A percentile compares a stretch with the other conserved stretches of the same genome.
phyloP scores from a whole-genome alignment of 257 asterid genomes.

The Catharanthus roseus region DNA sequence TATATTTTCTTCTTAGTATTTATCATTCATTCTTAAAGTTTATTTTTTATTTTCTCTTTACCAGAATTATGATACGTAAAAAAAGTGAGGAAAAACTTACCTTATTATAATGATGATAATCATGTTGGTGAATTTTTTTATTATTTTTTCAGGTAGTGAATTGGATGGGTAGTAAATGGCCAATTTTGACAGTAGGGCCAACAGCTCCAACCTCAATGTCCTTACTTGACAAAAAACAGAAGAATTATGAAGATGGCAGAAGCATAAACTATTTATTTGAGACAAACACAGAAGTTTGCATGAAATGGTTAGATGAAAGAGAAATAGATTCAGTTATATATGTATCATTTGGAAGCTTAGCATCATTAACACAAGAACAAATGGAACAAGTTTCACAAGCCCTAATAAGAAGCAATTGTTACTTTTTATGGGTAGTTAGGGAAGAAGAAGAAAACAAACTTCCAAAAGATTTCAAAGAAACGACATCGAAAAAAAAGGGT shows the following conservation, averaged over 20 bases:
- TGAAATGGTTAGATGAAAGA: conserved; percentile 17
- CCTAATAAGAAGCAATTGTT: conserved; percentile 10
- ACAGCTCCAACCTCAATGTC: conserved; percentile 6
- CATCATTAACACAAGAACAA: conserved; percentile 16
- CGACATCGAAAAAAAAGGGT: conserved; percentile 14
- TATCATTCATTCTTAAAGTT: too few relatives aligned
- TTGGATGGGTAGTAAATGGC: conserved; percentile 24
- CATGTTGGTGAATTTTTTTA: neutral
- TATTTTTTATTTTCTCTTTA: too few relatives aligned
- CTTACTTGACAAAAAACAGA: neutral
- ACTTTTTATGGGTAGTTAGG: conserved; percentile 31
- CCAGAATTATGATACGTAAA: too few relatives aligned
- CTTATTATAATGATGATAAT: neutral
- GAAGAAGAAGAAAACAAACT: conserved; percentile 23
- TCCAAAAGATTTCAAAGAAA: conserved; percentile 15
- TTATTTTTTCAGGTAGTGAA: conserved; percentile 2
- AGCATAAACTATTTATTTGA: conserved; percentile 15
- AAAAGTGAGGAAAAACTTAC: too few relatives aligned
- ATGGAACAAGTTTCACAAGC: conserved; percentile 25
- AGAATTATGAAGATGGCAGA: neutral
- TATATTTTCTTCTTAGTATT: too few relatives aligned
- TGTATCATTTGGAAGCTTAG: conserved; percentile 26
- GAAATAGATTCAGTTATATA: conserved; percentile 24
- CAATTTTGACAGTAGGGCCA: conserved; percentile 28
- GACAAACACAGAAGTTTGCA: conserved; percentile 15